Percentiles rank a stretch among this genome's conserved stretches.
These are phyloP conservation scores for Aethionema arabicum DNA, from an alignment of 345 rosid species.

Conservation along the genomic window DNA sequence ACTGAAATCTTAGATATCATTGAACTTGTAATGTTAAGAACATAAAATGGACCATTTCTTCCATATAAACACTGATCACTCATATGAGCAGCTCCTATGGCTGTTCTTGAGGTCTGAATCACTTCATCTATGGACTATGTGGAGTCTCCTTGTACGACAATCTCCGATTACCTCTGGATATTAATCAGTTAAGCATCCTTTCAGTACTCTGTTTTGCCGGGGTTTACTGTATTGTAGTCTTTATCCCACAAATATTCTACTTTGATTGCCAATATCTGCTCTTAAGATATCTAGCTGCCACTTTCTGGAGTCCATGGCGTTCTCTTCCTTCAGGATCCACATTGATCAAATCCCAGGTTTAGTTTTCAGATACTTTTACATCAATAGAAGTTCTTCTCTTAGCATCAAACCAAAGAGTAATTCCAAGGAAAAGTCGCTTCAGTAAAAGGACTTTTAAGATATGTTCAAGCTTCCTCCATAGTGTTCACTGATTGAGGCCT, in stretches of 20 bases:
- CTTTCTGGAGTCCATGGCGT: no score
- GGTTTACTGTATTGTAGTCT: constrained; percentile 1
- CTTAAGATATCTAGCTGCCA: constrained; percentile 1
- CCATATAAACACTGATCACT: constrained; percentile 4
- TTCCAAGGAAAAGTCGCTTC: neutral
- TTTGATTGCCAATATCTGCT: constrained; percentile 6
- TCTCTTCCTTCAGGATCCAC: constrained; percentile 22
- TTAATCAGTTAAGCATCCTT: neutral
- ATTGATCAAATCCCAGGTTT: constrained; percentile 5
- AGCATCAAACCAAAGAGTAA: neutral
- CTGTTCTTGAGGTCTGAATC: constrained; percentile 9
- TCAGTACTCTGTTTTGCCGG: constrained; percentile 1
- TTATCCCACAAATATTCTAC: neutral
- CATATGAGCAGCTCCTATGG: constrained; percentile 8
- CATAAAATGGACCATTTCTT: neutral
- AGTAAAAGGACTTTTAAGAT: constrained; percentile 14
- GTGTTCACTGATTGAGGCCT: constrained; percentile 62
- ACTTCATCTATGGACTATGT: neutral
- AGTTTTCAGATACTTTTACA: no score
- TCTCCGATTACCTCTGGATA: no score
- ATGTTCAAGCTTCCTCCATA: constrained; percentile 74
- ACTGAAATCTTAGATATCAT: no score
- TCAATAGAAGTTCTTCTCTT: neutral
- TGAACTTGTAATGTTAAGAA: neutral
- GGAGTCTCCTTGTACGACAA: neutral